Percentiles rank a stretch among this genome's conserved stretches.
Evolutionary conservation across 768 basidiomycete species (phyloP).

Genomic region (button mushroom (Agaricus bisporus)): DNA sequence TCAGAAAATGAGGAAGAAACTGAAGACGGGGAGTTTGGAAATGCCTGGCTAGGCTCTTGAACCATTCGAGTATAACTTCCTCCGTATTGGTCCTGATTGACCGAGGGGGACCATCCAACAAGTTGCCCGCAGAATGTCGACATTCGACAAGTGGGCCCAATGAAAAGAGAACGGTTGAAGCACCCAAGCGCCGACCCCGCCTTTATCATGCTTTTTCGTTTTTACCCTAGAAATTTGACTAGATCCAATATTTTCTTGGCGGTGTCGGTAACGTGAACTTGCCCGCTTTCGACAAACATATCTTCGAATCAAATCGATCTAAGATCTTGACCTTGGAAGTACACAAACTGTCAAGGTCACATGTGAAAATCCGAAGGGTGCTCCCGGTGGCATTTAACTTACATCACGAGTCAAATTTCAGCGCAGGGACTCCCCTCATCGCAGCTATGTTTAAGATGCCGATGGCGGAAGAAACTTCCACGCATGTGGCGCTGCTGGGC

Average conservation of each 20-base stretch:
- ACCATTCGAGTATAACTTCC: constrained; percentile 12
- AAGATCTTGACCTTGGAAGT: too few species aligned
- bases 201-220: not conserved
- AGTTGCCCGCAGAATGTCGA: not conserved
- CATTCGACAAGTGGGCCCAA: not conserved
- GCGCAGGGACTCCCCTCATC: too few species aligned
- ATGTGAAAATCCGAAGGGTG: too few species aligned
- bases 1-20: constrained; percentile 14
- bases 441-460: too few species aligned
- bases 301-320: too few species aligned
- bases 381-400: too few species aligned
- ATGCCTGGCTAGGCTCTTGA: constrained; percentile 11
- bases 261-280: too few species aligned
- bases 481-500: too few species aligned
- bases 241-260: not conserved
- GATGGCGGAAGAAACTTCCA: too few species aligned
- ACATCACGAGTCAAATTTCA: too few species aligned
- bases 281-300: too few species aligned
- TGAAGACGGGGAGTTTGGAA: constrained; percentile 14
- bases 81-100: constrained; percentile 20
- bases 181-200: not conserved
- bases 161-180: not conserved
- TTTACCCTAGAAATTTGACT: not conserved
- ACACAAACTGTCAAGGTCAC: too few species aligned
- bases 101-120: constrained; percentile 27